Base-by-base conservation (phyloP, 164 flowering plant genomes). In the Aristolochia fimbriata region DNA sequence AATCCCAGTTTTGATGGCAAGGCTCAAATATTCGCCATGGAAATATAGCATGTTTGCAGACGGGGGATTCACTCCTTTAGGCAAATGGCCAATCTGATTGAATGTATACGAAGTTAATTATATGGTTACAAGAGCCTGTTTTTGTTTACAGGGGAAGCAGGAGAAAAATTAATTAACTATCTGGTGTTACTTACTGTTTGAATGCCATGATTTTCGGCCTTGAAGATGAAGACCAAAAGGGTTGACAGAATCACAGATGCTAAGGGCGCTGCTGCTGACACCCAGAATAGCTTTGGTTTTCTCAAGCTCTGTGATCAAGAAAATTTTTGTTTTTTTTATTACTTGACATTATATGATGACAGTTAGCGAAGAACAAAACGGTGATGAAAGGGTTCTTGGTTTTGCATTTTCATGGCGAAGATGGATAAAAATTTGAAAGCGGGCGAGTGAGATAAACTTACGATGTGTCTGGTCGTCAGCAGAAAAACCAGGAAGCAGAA, bases 231-330 rank as follows among this genome's bases (percentile, higher is more conserved):
- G 21, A 81, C 80, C 0, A 76, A 20, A 12, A 78, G 48, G 17
- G 95, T 87, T 17, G 91, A 79, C 22, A 78, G 24, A 49, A 85
- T 57, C 0, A 88, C 88, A 8, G 87, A 82, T 23, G 82, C 17
- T 43, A 88, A 66, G 51, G 96, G 96, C 58, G 89, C 86, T 45
- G 83, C 76, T 58, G 96, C 89, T 17, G 91, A 78, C 23, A 89
- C 62, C 93, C 96, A 89, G 70, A 83, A 86, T 11, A 80, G 75
- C 62, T 75, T 83, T 66, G 75, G 81, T 65, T 78, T 80, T 70
- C 70, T 84, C 56, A 63, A 73, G 51, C 84, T 85, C 93, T 87
- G 64, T 47, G n/a, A 41, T 0, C 21, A 16, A 4, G 11, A 17
- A 12, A 27, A 16, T 30, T 16, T 9, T 1, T 0, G 4, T 37